Percentiles rank a stretch among this genome's conserved stretches.
phyloP scores from a whole-genome alignment of 2,329 filamentous ascomycete species.

The Pleoardoris graminearum region DNA sequence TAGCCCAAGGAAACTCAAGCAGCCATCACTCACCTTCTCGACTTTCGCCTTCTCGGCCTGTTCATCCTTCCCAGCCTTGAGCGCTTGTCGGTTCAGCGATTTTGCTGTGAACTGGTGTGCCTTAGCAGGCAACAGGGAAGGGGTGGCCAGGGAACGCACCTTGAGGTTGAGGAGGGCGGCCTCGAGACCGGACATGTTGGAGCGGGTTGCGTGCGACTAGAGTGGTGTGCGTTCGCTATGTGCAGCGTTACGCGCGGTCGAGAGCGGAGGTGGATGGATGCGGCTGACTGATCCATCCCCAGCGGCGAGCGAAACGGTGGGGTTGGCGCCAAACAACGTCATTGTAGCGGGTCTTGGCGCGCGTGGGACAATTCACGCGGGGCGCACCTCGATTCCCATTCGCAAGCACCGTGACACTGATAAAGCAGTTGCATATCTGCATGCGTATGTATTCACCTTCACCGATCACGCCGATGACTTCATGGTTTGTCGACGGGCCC shows the following conservation, averaged over 20 bases:
- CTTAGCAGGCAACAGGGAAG: conserved; percentile 27
- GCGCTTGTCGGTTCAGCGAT: conserved; percentile 64
- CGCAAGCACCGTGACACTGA: conserved; percentile 1
- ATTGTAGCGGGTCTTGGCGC: conserved; percentile 8
- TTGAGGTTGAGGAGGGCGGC: conserved; percentile 66
- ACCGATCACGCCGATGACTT: conserved; percentile 5
- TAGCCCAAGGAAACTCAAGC: background rate
- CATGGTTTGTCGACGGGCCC: background rate
- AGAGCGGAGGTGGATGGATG: conserved; percentile 19
- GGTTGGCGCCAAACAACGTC: conserved; percentile 28
- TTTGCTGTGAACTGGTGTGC: conserved; percentile 61
- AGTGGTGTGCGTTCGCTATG: conserved; percentile 8
- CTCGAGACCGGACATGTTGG: conserved; percentile 62
- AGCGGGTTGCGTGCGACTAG: conserved; percentile 2
- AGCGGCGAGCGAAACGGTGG: conserved; percentile 22
- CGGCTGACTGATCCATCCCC: conserved; percentile 30
- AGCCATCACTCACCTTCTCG: conserved; percentile 54
- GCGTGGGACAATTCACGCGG: background rate
- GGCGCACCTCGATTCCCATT: background rate
- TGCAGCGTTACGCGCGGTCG: conserved; percentile 13
- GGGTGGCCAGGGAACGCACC: conserved; percentile 41
- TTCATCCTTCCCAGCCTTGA: conserved; percentile 65
- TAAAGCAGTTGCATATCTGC: background rate
- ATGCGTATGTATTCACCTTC: background rate
- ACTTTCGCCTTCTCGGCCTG: conserved; percentile 63